Base-by-base conservation (phyloP, 805 yeast species). In the Spathaspora arborariae region DNA sequence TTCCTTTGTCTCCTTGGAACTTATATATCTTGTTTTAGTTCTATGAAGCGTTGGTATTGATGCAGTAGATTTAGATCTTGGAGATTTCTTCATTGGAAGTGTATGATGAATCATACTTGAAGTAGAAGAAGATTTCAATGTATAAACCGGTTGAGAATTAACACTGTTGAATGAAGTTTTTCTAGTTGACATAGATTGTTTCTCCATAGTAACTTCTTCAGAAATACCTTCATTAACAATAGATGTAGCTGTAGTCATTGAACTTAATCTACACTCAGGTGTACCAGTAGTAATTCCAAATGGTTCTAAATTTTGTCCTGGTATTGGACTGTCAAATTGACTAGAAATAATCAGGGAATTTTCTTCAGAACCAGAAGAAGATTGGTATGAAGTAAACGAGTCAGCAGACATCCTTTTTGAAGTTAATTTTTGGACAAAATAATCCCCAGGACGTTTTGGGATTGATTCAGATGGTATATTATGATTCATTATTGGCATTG, bases 361-460 rank as follows among this genome's bases (percentile, higher is more conserved):
- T 18, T 70, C 75, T 46, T 70, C 75, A 3, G 71, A 65, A 40
- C 53, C 56, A 24, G 59, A 58, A 6, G 45, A 35, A 13, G 68
- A 59, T 20, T 63, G 71, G 5, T 62, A 52, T 4, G 72, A 65
- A 5, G 57, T 46, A 22, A 61, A 57, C 3, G 72, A 65, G 19
- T 65, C 70, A 2, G 67, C 67, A 9, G 72, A 65, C 4, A 48
- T 48, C 1, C 74, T 72, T 24, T 44, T 47, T 3, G 41, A 18
- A 39, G 58, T 58, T 39, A 69, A 47, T 46, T 64, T 65, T 46
- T 60, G 62, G 34, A 68, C 59, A 47, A 60, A 71, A 54, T 67
- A 69, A 46, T 71, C 75, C 24, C 74, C 67, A 3, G 76, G 76
- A 21, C 76, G 53, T 49, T 67, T 68, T n/a, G 41, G 13, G 8